These are phyloP conservation scores for Lentinula edodes DNA, from an alignment of 768 basidiomycete species.

Conservation along the genomic window DNA sequence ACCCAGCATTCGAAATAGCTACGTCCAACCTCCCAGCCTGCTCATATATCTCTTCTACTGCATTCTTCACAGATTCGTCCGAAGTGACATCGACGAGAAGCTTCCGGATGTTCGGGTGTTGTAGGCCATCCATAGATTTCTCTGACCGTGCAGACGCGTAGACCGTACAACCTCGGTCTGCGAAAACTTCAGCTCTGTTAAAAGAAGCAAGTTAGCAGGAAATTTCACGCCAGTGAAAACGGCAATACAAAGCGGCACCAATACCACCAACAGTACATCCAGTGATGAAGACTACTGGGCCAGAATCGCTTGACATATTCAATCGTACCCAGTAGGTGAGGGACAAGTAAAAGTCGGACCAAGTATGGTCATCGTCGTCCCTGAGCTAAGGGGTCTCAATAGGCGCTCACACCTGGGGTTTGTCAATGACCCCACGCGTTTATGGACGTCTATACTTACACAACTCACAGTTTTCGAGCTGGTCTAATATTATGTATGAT, in stretches of 20 bases:
- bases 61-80: slow-evolving; percentile 29
- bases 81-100: slow-evolving; percentile 40
- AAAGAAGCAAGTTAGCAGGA: background rate
- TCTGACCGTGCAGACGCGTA: slow-evolving; percentile 47
- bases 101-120: slow-evolving; percentile 25
- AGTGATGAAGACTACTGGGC: slow-evolving; percentile 37
- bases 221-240: too few species aligned
- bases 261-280: slow-evolving; percentile 49
- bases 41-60: slow-evolving; percentile 34
- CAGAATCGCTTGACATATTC: background rate
- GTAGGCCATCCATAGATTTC: slow-evolving; percentile 38
- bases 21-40: slow-evolving; percentile 43
- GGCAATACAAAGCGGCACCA: slow-evolving; percentile 35
- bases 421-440: too few species aligned
- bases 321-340: background rate
- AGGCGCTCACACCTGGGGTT: background rate
- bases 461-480: too few species aligned
- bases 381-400: background rate
- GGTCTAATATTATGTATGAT: too few species aligned
- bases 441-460: too few species aligned
- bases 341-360: too few species aligned
- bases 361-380: too few species aligned
- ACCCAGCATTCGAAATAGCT: slow-evolving; percentile 51
- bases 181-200: slow-evolving; percentile 37
- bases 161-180: slow-evolving; percentile 37